phyloP scores from a whole-genome alignment of 2,329 filamentous ascomycete genomes.

The Fusarium oligoseptatum region DNA sequence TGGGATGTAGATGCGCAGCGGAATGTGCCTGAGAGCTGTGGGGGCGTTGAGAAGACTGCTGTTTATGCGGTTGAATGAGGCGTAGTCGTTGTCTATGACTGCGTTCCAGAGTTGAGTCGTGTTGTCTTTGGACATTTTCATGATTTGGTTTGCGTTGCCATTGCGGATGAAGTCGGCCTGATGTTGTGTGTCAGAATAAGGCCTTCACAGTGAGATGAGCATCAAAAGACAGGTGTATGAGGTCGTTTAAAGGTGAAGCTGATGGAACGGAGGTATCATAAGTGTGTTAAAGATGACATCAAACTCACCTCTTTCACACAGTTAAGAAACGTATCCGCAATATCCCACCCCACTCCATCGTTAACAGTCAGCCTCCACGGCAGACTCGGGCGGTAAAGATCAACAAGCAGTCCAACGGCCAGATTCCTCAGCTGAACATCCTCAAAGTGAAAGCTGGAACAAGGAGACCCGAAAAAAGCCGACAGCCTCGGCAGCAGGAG shows the following conservation, averaged over 20 bases:
- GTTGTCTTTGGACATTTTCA: constrained; percentile 87
- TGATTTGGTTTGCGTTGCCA: constrained; percentile 89
- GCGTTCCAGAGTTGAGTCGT: constrained; percentile 86
- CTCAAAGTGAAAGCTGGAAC: constrained; percentile 71
- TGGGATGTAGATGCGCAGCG: constrained; percentile 88
- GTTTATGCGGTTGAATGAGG: constrained; percentile 80
- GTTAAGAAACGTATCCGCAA: constrained; percentile 73
- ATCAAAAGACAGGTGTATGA: neutral
- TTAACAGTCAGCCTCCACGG: constrained; percentile 69
- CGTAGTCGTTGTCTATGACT: constrained; percentile 82
- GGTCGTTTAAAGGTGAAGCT: neutral
- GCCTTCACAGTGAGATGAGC: neutral
- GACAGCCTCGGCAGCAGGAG: constrained; percentile 68
- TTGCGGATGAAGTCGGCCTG: constrained; percentile 88
- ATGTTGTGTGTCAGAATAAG: constrained; percentile 10
- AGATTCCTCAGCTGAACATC: constrained; percentile 66
- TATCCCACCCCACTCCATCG: constrained; percentile 70
- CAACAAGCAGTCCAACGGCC: constrained; percentile 66
- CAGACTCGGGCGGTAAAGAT: constrained; percentile 67
- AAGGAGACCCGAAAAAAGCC: constrained; percentile 65
- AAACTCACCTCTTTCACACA: constrained; percentile 70
- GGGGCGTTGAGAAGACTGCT: constrained; percentile 82
- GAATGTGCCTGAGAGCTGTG: constrained; percentile 83
- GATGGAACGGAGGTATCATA: neutral
- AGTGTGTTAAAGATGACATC: neutral